Base-by-base conservation (phyloP, 2,329 filamentous ascomycete species). In the Fusarium subglutinans region DNA sequence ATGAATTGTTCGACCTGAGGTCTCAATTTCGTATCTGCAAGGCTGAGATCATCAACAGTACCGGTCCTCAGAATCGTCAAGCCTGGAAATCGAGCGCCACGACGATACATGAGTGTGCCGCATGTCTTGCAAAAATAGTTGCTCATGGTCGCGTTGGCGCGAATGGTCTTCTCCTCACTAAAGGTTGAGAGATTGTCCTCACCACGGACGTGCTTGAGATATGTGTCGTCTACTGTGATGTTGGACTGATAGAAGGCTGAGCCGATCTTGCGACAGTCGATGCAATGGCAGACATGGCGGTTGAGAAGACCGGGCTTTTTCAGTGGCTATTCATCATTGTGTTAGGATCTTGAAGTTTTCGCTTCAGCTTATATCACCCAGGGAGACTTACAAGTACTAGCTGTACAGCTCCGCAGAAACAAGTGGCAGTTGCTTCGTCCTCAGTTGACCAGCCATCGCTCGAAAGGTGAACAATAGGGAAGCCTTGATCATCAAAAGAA, bases 61-160 rank as follows among this genome's bases (percentile, higher is more conserved):
- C 90, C 90, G 56, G 90, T 85, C 0, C 90, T 81, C 66, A 89
- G 59, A 53, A 91, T 86, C 43, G 80, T 86, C 48, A 68, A 65
- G 0, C 83, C 87, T 0, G 88, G 87, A 60, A 83, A 87, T 0
- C 76, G 81, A 3, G 80, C 75, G 9, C 86, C 81, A 14, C 84
- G 79, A 2, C 90, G 85, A 73, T 90, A 91, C 88, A 92, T 87
- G 9, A 91, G 83, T 0, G 86, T 87, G 1, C 90, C 90, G 76
- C 90, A 92, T 0, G 82, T 87, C 1, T 77, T 81, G 73, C 90
- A 92, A 79, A 92, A 92, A 76, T 85, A 83, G 75, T 92, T 91
- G 13, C 87, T 87, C 90, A 92, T 92, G 43, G 33, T 59, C 22
- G 44, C 56, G 22, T 59, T 38, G 44, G 56, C 56, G 9, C 56